These are phyloP conservation scores for Polytrichum commune DNA, from an alignment of 225 moss, liverwort and hornwort species.

Conservation along the genomic window DNA sequence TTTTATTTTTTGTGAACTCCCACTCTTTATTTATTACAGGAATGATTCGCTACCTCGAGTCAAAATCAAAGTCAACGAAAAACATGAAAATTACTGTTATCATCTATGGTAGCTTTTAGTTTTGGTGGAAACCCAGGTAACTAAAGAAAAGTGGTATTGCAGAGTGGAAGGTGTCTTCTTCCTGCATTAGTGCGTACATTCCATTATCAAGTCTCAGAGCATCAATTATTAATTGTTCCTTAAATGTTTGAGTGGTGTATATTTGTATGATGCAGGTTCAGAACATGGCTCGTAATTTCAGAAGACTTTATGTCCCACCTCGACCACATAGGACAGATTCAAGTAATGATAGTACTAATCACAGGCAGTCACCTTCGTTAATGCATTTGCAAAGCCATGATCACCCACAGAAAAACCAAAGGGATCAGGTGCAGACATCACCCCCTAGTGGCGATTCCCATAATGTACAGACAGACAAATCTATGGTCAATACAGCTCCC, in stretches of 20 bases:
- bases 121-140: no score
- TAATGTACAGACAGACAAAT: slow-evolving; percentile 1
- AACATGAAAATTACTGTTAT: no score
- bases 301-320: slow-evolving; percentile 44
- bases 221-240: no score
- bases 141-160: no score
- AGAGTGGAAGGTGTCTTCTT: no score
- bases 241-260: no score
- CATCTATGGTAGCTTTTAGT: no score
- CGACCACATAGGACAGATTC: slow-evolving; percentile 29
- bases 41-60: no score
- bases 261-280: slow-evolving; percentile 38
- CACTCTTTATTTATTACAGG: no score
- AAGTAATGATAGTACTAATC: slow-evolving; percentile 20
- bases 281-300: slow-evolving; percentile 47
- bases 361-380: slow-evolving; percentile 11
- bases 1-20: not conserved
- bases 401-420: not conserved
- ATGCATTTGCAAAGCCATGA: slow-evolving; percentile 11
- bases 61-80: no score
- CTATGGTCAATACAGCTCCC: not conserved
- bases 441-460: slow-evolving; percentile 2
- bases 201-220: no score
- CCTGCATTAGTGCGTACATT: no score
- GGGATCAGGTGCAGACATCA: not conserved